phyloP scores from a whole-genome alignment of 1,139 yeast genomes.

The Geotrichum fermentans region DNA sequence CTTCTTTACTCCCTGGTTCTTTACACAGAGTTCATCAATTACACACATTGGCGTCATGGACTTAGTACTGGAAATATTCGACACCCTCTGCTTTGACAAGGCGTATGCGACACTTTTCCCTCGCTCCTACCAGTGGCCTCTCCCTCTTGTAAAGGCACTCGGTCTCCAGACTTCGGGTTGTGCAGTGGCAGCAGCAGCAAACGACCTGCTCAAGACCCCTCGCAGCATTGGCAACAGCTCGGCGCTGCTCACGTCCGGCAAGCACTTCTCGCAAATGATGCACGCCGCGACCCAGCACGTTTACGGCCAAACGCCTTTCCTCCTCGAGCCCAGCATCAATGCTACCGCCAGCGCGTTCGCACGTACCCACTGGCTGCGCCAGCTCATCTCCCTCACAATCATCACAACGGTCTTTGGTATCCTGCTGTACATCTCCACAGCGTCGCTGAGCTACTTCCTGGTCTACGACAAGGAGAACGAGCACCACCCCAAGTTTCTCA shows the following conservation, averaged over 20 bases:
- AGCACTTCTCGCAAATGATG: slow-evolving; percentile 13
- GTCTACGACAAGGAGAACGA: slow-evolving; percentile 84
- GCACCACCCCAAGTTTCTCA: slow-evolving; percentile 92
- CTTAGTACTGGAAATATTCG: slow-evolving; percentile 75
- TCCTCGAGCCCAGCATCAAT: slow-evolving; percentile 48
- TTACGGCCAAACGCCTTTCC: slow-evolving; percentile 49
- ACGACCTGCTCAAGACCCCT: not conserved
- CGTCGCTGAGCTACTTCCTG: slow-evolving; percentile 67
- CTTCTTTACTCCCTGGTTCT: no score
- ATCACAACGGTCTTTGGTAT: slow-evolving; percentile 81
- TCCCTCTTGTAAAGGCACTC: slow-evolving; percentile 11
- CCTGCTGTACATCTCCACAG: slow-evolving; percentile 67
- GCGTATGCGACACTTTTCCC: slow-evolving; percentile 62
- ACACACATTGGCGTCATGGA: no score
- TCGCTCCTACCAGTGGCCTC: slow-evolving; percentile 15
- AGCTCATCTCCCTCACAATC: slow-evolving; percentile 64
- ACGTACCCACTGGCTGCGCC: slow-evolving; percentile 70
- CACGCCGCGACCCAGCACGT: slow-evolving; percentile 25
- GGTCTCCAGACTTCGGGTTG: slow-evolving; percentile 1
- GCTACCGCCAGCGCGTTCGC: slow-evolving; percentile 60
- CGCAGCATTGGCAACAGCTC: slow-evolving; percentile 2
- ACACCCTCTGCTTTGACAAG: slow-evolving; percentile 65
- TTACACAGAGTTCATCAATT: no score
- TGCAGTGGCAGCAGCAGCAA: not conserved
- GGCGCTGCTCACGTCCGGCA: slow-evolving; percentile 15